Evolutionary conservation across 352 stramenopile species (phyloP), one percentile per base, ranked within the genome.

Genomic region (Phytophthora sojae): DNA sequence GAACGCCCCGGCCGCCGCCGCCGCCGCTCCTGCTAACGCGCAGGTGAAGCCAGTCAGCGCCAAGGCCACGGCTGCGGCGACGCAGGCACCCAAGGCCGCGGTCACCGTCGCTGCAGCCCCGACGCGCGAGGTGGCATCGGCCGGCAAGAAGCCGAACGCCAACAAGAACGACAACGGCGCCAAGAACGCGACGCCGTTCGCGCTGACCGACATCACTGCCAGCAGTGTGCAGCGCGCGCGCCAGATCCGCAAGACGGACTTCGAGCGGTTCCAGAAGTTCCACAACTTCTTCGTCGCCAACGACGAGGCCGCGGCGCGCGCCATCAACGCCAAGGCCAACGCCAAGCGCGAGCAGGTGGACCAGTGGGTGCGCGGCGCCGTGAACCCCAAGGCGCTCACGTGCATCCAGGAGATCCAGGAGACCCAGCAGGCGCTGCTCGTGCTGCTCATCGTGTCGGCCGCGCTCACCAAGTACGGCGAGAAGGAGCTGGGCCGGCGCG

Each of bases 401-500:
- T 60, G 60, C 60, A 58, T 67, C 39, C 14, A 67, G 60, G 50
- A 67, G 49, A 19, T 29, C 23, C 49, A 67, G 37, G 50, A 55
- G 60, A 66, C 26, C 23, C 49, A 60, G 25, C 32, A 53, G 4
- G 51, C 21, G 23, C 44, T 67, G 8, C 30, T 67, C 1, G 60
- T 26, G 14, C 37, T 60, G 35, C 30, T 67, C 32, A 53, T 50
- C 14, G 60, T 67, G 35, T 67, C 60, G 15, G 60, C 60, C 14
- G 60, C 60, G 9, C 23, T 67, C 50, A 45, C 50, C 60, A 60
- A 67, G 60, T 60, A 67, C 60, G 60, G 60, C 11, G 51, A 67
- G 37, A 29, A 53, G 37, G 60, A 59, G 35, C 12, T 67, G 23
- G 37, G 12, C 15, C 47, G 47, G 6, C 55, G 23, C 35, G 47